These are phyloP conservation scores for Stromatinia cepivora DNA, from an alignment of 2,329 filamentous ascomycete species.

Conservation along the genomic window DNA sequence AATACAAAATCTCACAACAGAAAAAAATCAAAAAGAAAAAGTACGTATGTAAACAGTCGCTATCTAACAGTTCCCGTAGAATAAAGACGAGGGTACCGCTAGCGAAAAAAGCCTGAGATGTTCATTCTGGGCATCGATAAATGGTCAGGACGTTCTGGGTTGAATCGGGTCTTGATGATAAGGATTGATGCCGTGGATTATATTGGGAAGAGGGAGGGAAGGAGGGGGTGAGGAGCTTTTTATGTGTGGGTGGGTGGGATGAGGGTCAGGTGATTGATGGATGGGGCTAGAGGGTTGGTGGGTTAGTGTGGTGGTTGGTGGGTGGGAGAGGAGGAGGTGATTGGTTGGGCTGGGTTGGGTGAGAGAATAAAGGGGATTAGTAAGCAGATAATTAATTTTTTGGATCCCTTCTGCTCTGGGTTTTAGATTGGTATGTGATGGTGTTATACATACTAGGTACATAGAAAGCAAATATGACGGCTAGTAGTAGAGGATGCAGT, in stretches of 20 bases:
- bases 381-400: slow-evolving; percentile 8
- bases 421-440: too few relatives aligned
- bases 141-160: slow-evolving; percentile 86
- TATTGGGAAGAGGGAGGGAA: slow-evolving; percentile 27
- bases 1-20: too few relatives aligned
- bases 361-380: not conserved
- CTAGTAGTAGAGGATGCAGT: slow-evolving; percentile 23
- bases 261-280: not conserved
- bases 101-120: slow-evolving; percentile 93
- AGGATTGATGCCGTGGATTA: slow-evolving; percentile 75
- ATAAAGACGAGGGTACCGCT: slow-evolving; percentile 75
- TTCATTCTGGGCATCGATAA: slow-evolving; percentile 82
- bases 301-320: not conserved
- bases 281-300: too few relatives aligned
- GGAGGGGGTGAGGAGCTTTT: slow-evolving; percentile 15
- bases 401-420: too few relatives aligned
- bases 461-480: slow-evolving; percentile 6
- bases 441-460: not conserved
- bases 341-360: too few relatives aligned
- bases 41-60: slow-evolving; percentile 75
- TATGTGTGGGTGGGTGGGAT: not conserved
- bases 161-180: slow-evolving; percentile 84
- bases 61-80: slow-evolving; percentile 94
- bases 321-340: too few relatives aligned
- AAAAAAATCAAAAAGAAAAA: not conserved